Evolutionary conservation across 2,329 filamentous ascomycete genomes (phyloP).

Genomic region (Xylariaceae sp.): DNA sequence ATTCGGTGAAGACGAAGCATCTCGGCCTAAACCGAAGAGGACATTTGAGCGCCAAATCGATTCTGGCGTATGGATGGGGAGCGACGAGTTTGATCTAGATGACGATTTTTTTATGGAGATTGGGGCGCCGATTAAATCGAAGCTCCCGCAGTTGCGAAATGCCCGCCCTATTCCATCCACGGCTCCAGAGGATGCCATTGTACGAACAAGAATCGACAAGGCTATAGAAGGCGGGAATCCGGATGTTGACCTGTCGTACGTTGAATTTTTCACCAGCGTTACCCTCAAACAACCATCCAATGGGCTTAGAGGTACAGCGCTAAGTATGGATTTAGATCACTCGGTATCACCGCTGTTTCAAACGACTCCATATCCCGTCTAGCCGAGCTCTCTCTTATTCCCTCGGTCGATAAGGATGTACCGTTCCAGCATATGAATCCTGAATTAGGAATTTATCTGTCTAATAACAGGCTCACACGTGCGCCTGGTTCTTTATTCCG

Average conservation of each 20-base stretch:
- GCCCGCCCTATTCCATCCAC: slow-evolving; percentile 37
- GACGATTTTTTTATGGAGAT: slow-evolving; percentile 48
- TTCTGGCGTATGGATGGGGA: slow-evolving; percentile 73
- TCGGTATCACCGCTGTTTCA: slow-evolving; percentile 59
- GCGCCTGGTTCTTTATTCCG: slow-evolving; percentile 68
- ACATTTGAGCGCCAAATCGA: slow-evolving; percentile 66
- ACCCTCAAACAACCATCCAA: not conserved
- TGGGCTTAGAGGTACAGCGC: not conserved
- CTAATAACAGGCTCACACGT: slow-evolving; percentile 60
- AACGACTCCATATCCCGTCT: slow-evolving; percentile 64
- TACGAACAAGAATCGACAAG: slow-evolving; percentile 52
- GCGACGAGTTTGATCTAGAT: slow-evolving; percentile 59
- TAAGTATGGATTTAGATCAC: slow-evolving; percentile 39
- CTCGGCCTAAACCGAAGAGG: slow-evolving; percentile 52
- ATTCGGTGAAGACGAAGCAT: slow-evolving; percentile 48
- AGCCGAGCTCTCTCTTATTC: slow-evolving; percentile 59
- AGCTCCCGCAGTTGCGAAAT: slow-evolving; percentile 47
- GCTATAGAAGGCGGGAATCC: slow-evolving; percentile 66
- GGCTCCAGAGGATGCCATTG: slow-evolving; percentile 51
- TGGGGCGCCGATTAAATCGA: slow-evolving; percentile 42
- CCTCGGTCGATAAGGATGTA: slow-evolving; percentile 60
- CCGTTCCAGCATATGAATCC: slow-evolving; percentile 66
- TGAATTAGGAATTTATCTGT: slow-evolving; percentile 65
- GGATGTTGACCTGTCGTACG: slow-evolving; percentile 66
- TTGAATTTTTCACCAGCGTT: slow-evolving; percentile 21